Conservation (phyloP, 1,139 yeast species). For the Candida pseudoviswanathii region DNA sequence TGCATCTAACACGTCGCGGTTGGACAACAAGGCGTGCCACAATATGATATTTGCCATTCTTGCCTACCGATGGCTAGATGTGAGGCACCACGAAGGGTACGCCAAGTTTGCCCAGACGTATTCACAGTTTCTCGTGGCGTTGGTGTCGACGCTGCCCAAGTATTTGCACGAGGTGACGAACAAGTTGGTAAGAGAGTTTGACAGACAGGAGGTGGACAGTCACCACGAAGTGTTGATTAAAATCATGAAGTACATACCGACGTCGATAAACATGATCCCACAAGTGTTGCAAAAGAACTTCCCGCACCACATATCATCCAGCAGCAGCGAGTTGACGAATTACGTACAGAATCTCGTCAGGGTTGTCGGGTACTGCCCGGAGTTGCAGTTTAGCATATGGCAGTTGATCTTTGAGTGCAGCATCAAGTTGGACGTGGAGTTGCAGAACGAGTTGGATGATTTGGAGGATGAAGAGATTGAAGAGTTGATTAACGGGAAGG, state of each 20-base stretch:
- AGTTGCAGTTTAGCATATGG: conserved; percentile 76
- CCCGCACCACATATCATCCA: conserved; percentile 76
- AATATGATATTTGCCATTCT: conserved; percentile 38
- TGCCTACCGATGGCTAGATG: conserved; percentile 59
- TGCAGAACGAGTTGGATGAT: conserved; percentile 86
- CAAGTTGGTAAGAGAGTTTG: conserved; percentile 64
- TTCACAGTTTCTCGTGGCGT: conserved; percentile 70
- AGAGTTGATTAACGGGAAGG: conserved; percentile 58
- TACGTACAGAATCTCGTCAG: conserved; percentile 67
- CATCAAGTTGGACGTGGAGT: conserved; percentile 89
- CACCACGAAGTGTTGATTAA: conserved; percentile 72
- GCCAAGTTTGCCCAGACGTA: conserved; percentile 49
- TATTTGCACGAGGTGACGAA: conserved; percentile 85
- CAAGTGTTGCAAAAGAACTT: conserved; percentile 58
- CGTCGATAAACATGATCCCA: conserved; percentile 70
- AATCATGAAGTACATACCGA: conserved; percentile 75
- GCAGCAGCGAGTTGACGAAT: conserved; percentile 54
- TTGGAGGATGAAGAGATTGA: conserved; percentile 75
- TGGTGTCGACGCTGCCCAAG: conserved; percentile 84
- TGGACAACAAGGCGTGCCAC: conserved; percentile 39
- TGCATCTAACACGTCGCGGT: conserved; percentile 38
- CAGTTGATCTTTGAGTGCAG: conserved; percentile 74
- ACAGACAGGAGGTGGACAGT: conserved; percentile 18
- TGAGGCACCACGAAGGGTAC: conserved; percentile 25
- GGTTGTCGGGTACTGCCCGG: conserved; percentile 70